Percentiles rank a stretch among this genome's conserved stretches.
Evolutionary conservation across 768 basidiomycete species (phyloP).

Genomic region (Boletus pseudopeckii): DNA sequence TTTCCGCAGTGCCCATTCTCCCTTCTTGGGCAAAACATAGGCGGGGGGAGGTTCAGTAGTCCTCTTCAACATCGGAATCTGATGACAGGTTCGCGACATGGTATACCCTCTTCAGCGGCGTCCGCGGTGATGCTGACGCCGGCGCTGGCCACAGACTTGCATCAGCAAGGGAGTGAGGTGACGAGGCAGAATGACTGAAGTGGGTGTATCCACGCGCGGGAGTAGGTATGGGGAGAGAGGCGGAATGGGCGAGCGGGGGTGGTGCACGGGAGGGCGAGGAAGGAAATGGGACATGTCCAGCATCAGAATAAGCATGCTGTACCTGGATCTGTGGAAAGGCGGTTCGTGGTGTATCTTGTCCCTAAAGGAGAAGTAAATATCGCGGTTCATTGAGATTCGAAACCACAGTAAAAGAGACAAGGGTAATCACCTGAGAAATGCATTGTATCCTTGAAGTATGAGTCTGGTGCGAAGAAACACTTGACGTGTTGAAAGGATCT

Average conservation of each 20-base stretch:
- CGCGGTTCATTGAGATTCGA: not conserved
- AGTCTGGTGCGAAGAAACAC: conserved; percentile 19
- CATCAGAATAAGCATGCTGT: conserved; percentile 20
- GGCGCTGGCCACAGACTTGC: conserved; percentile 1
- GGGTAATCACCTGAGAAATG: conserved; percentile 14
- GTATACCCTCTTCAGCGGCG: conserved; percentile 39
- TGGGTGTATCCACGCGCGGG: conserved; percentile 5
- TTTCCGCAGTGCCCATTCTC: conserved; percentile 3
- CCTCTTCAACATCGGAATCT: conserved; percentile 15
- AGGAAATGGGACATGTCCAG: conserved; percentile 5
- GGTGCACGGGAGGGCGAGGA: conserved; percentile 9
- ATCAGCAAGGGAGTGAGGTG: conserved; percentile 5
- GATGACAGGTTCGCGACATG: conserved; percentile 41
- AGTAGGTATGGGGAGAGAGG: conserved; percentile 17
- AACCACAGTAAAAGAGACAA: not conserved
- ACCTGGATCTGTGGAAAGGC: conserved; percentile 26
- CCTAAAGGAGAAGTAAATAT: conserved; percentile 6
- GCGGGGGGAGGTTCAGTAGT: conserved; percentile 46
- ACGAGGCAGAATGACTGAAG: not conserved
- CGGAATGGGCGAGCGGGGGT: conserved; percentile 26
- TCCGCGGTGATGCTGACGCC: conserved; percentile 21
- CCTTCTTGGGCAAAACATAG: conserved; percentile 32
- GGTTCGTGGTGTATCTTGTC: conserved; percentile 16
- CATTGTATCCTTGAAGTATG: conserved; percentile 7
- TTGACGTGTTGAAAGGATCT: conserved; percentile 20